These are phyloP conservation scores for Thermomucor indicae-seudaticae DNA, from an alignment of 371 early-diverging fungal genomes.

Conservation along the genomic window DNA sequence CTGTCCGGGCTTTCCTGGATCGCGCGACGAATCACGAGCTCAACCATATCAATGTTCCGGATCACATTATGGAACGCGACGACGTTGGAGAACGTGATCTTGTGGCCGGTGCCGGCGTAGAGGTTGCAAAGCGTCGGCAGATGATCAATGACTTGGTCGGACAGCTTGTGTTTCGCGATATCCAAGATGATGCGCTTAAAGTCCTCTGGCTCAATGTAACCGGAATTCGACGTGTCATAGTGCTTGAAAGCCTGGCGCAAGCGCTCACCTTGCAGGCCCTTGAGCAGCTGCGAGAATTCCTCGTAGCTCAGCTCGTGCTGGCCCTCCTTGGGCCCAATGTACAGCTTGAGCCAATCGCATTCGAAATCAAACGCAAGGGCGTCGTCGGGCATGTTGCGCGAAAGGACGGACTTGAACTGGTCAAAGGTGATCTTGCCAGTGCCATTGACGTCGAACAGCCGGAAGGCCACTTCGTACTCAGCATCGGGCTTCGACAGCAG, in stretches of 20 bases:
- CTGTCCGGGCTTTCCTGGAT: constrained; percentile 50
- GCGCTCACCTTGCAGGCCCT: constrained; percentile 75
- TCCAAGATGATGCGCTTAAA: constrained; percentile 66
- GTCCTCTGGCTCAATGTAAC: constrained; percentile 62
- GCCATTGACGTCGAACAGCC: constrained; percentile 61
- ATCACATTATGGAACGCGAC: constrained; percentile 75
- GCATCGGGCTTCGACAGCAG: constrained; percentile 76
- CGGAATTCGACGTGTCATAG: constrained; percentile 64
- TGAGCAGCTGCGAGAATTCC: constrained; percentile 80
- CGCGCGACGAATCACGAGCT: constrained; percentile 57
- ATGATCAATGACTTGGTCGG: constrained; percentile 65
- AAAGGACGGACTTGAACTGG: constrained; percentile 65
- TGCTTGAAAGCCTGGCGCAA: constrained; percentile 76
- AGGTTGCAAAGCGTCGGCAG: constrained; percentile 65
- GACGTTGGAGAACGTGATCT: constrained; percentile 59
- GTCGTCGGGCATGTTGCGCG: constrained; percentile 51
- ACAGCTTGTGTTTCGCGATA: constrained; percentile 67
- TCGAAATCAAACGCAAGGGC: constrained; percentile 70
- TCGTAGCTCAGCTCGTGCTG: constrained; percentile 62
- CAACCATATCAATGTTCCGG: constrained; percentile 71
- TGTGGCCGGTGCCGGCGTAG: constrained; percentile 47
- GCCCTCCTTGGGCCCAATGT: constrained; percentile 58
- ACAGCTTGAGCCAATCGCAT: constrained; percentile 71
- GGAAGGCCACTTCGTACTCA: constrained; percentile 79
- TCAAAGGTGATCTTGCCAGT: constrained; percentile 63